Conservation (phyloP, 345 rosid species). For the Garcia nutans region DNA sequence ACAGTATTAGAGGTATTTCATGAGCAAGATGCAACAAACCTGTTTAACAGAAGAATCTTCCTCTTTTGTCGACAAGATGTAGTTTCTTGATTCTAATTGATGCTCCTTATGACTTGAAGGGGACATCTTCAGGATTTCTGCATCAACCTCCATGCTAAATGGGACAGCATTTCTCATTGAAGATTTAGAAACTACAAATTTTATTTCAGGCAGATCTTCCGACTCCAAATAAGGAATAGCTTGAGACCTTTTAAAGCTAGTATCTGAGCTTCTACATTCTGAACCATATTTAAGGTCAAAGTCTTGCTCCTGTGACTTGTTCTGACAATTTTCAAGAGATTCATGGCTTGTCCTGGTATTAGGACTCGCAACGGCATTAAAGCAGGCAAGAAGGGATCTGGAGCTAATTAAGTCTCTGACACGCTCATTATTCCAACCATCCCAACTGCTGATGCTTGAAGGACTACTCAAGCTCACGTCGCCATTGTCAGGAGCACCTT, state of each 20-base stretch:
- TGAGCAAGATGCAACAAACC: slow-evolving; percentile 32
- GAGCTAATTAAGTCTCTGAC: slow-evolving; percentile 12
- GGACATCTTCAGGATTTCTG: slow-evolving; percentile 4
- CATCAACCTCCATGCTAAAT: background rate
- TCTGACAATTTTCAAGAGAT: slow-evolving; percentile 12
- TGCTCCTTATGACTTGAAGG: slow-evolving; percentile 19
- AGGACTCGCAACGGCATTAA: slow-evolving; percentile 11
- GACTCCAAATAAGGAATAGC: slow-evolving; percentile 4
- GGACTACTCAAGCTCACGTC: slow-evolving; percentile 8
- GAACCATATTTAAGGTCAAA: slow-evolving; percentile 16
- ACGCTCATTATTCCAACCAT: slow-evolving; percentile 12
- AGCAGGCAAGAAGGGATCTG: slow-evolving; percentile 18
- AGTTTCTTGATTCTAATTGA: slow-evolving; percentile 4
- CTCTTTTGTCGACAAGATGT: slow-evolving; percentile 9
- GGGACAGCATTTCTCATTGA: no score
- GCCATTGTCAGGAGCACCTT: background rate
- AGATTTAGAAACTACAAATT: no score
- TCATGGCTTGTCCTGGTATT: slow-evolving; percentile 9
- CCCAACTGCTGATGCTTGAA: slow-evolving; percentile 18
- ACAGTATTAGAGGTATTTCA: background rate
- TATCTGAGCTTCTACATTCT: slow-evolving; percentile 11
- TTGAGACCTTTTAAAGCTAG: slow-evolving; percentile 14
- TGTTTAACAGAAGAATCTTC: slow-evolving; percentile 24
- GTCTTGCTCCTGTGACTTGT: slow-evolving; percentile 15
- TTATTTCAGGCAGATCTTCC: slow-evolving; percentile 4